phyloP scores from a whole-genome alignment of 768 basidiomycete species.

The Cystofilobasidium macerans region DNA sequence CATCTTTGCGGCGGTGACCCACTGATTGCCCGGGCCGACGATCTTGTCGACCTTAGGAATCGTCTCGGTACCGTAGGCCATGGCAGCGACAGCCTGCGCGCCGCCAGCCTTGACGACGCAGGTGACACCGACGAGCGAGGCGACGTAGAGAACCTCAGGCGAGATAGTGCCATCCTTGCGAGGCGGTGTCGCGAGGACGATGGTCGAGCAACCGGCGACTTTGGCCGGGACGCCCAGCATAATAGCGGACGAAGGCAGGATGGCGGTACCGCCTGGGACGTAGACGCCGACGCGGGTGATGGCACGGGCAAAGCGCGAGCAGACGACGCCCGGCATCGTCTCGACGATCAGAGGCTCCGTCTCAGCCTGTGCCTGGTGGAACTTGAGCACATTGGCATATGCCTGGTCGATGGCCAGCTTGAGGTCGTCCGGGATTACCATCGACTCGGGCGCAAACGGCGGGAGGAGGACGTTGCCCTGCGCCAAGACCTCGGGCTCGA shows the following conservation, averaged over 20 bases:
- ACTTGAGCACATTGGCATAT: slow-evolving; percentile 66
- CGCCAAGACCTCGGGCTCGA: slow-evolving; percentile 42
- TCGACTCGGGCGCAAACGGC: slow-evolving; percentile 59
- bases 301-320: slow-evolving; percentile 87
- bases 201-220: slow-evolving; percentile 83
- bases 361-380: slow-evolving; percentile 53
- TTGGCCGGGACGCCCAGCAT: slow-evolving; percentile 98
- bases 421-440: slow-evolving; percentile 49
- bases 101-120: slow-evolving; percentile 90
- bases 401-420: slow-evolving; percentile 76
- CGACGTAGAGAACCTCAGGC: slow-evolving; percentile 95
- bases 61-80: slow-evolving; percentile 91
- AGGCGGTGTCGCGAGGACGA: slow-evolving; percentile 94
- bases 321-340: slow-evolving; percentile 96
- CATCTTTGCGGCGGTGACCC: slow-evolving; percentile 99
- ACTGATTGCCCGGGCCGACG: slow-evolving; percentile 97
- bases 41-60: slow-evolving; percentile 99
- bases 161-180: slow-evolving; percentile 82
- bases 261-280: slow-evolving; percentile 92
- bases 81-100: slow-evolving; percentile 86
- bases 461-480: slow-evolving; percentile 58
- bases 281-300: slow-evolving; percentile 93
- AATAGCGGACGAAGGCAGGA: slow-evolving; percentile 89
- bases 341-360: slow-evolving; percentile 59
- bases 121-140: slow-evolving; percentile 76